Percentiles rank a stretch among this genome's conserved stretches.
phyloP scores from a whole-genome alignment of 768 basidiomycete genomes.

The Collybia sp. region DNA sequence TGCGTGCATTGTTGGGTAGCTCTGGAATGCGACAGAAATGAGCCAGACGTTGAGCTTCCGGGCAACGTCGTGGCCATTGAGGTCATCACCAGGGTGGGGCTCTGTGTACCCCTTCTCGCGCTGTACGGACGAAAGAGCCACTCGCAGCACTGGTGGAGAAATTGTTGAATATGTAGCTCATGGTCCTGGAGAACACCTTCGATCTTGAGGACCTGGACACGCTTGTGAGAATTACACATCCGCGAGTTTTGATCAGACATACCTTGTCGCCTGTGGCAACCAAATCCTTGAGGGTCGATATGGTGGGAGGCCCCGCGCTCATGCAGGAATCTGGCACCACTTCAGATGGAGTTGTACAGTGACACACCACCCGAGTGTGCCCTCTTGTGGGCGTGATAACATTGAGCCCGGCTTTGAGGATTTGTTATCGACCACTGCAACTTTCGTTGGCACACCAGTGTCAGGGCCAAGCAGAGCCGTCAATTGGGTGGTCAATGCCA shows the following conservation, averaged over 20 bases:
- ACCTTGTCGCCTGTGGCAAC: slow-evolving; percentile 92
- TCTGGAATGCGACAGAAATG: no score
- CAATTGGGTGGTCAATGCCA: slow-evolving; percentile 40
- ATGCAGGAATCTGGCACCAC: slow-evolving; percentile 68
- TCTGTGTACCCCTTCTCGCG: slow-evolving; percentile 96
- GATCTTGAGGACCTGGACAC: slow-evolving; percentile 69
- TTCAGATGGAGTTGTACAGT: slow-evolving; percentile 67
- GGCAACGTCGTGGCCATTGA: slow-evolving; percentile 95
- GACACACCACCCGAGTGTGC: slow-evolving; percentile 72
- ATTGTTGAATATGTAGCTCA: slow-evolving; percentile 99
- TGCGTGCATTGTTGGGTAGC: no score
- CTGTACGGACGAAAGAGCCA: slow-evolving; percentile 80
- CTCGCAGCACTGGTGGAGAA: slow-evolving; percentile 70
- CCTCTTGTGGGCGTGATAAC: slow-evolving; percentile 97
- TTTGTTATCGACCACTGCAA: slow-evolving; percentile 89
- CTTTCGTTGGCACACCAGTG: slow-evolving; percentile 23
- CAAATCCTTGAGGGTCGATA: slow-evolving; percentile 89
- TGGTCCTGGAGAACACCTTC: slow-evolving; percentile 98
- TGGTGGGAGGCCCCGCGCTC: slow-evolving; percentile 97
- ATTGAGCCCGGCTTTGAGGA: slow-evolving; percentile 72
- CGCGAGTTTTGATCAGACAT: slow-evolving; percentile 7
- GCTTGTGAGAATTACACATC: neutral
- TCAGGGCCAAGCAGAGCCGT: slow-evolving; percentile 39
- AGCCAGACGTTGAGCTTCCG: slow-evolving; percentile 96
- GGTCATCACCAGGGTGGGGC: slow-evolving; percentile 95